A percentile compares a stretch with the other conserved stretches of the same genome.
These are phyloP conservation scores for Apiospora aurea DNA, from an alignment of 2,329 filamentous ascomycete species.

Conservation along the genomic window DNA sequence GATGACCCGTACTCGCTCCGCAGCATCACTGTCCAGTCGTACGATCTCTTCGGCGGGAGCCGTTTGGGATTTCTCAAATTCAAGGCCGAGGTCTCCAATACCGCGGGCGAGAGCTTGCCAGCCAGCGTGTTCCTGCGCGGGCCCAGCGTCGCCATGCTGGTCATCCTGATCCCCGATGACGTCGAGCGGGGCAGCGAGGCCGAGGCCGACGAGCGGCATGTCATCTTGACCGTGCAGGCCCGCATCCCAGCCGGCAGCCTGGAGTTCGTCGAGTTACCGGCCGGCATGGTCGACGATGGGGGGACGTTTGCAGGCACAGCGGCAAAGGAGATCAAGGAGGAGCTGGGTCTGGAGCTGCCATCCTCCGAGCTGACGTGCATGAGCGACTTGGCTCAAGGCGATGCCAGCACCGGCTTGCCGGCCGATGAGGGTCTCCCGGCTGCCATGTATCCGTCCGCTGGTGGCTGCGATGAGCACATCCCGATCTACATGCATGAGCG, in stretches of 20 bases:
- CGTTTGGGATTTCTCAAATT: conserved; percentile 66
- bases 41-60: conserved; percentile 56
- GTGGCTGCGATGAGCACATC: conserved; percentile 67
- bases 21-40: conserved; percentile 59
- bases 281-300: conserved; percentile 60
- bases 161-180: conserved; percentile 63
- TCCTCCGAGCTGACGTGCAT: conserved; percentile 56
- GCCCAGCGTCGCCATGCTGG: conserved; percentile 66
- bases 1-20: conserved; percentile 59
- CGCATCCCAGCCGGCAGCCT: conserved; percentile 63
- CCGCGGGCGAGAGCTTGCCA: conserved; percentile 56
- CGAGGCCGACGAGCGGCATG: conserved; percentile 55
- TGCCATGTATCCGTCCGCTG: conserved; percentile 64
- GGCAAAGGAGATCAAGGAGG: conserved; percentile 67
- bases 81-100: conserved; percentile 55
- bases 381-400: conserved; percentile 53
- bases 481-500: conserved; percentile 65
- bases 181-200: conserved; percentile 39
- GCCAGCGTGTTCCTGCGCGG: conserved; percentile 65
- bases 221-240: conserved; percentile 66
- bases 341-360: conserved; percentile 61
- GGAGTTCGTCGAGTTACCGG: conserved; percentile 62
- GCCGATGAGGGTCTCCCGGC: conserved; percentile 47
- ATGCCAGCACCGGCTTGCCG: neutral
- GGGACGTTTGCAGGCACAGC: conserved; percentile 64